Evolutionary conservation across 306 rosid genomes (phyloP), one percentile per base, ranked within the genome.

Genomic region (Ammopiptanthus mongolicus): DNA sequence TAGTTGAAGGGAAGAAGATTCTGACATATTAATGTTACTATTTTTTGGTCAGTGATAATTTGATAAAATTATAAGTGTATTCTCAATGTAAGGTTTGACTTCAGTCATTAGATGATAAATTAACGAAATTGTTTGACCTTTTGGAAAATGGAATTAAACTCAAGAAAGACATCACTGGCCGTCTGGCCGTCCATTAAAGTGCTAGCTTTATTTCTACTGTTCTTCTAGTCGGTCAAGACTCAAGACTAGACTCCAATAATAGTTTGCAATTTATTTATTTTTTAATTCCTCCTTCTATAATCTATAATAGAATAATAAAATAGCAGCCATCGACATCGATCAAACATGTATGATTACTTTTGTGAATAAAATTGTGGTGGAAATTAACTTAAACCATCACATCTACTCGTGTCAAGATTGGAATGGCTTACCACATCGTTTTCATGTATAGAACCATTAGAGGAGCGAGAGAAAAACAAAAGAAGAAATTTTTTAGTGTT

Each of bases 141-240:
- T 58, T 58, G 0, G 18, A 29, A 64, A 41, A 62, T 41, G 22
- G 52, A 41, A 33, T 31, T 72, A 21, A 72, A 65, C 53, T 42
- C 21, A 31, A 48, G 21, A 80, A 47, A 19, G 64, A 41, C 3
- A 36, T 58, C 80, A 74, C 4, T 11, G 2, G 66, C 84, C 80
- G 80, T 15, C 4, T 11, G 2, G 66, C 84, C 80, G 80, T 15
- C 84, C 84, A 48, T 19, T 69, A 17, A 80, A 47, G 15, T 60
- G 66, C 15, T 33, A 33, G 6, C 7, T 6, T 2, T 2, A 29
- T 67, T 80, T 29, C 55, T 22, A 23, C 52, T 66, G 41, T 41
- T 69, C 59, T 62, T 28, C 12, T 36, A 48, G 23, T 39, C 15
- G 3, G 52, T 33, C 66, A 11, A 59, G 15, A 47, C 51, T 33